Conservation (phyloP, 495 filamentous ascomycete species). For the Xylaria sp. region DNA sequence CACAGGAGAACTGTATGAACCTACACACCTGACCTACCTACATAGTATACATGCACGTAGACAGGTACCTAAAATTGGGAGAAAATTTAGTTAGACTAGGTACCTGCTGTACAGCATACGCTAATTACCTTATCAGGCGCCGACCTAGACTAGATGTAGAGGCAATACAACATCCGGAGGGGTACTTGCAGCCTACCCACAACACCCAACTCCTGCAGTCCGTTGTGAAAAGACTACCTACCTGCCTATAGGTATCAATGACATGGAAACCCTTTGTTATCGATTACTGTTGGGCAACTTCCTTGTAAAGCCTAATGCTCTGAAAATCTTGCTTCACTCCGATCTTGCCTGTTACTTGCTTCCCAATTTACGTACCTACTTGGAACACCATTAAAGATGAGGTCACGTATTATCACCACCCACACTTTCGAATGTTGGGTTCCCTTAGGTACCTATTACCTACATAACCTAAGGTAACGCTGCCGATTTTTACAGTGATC, state of each 20-base stretch:
- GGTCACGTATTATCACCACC: no score
- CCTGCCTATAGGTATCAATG: no score
- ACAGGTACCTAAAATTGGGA: neutral
- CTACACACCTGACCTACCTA: no score
- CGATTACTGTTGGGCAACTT: neutral
- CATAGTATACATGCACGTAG: no score
- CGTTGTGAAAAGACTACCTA: neutral
- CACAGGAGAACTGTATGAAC: no score
- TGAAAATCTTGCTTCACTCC: conserved; percentile 3
- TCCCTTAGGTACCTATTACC: neutral
- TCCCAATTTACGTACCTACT: neutral
- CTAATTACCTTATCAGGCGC: neutral
- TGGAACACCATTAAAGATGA: neutral
- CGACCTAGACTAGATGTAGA: neutral
- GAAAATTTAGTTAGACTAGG: neutral
- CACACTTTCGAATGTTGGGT: no score
- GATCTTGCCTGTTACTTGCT: no score
- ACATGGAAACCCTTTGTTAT: neutral
- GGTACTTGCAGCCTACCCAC: neutral
- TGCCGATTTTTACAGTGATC: no score
- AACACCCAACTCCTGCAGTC: neutral
- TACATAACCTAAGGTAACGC: neutral
- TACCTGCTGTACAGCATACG: neutral
- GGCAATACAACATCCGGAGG: neutral
- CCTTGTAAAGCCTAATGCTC: neutral